These are phyloP conservation scores for Teratosphaeria zuluensis DNA, from an alignment of 2,329 filamentous ascomycete species.

Conservation along the genomic window DNA sequence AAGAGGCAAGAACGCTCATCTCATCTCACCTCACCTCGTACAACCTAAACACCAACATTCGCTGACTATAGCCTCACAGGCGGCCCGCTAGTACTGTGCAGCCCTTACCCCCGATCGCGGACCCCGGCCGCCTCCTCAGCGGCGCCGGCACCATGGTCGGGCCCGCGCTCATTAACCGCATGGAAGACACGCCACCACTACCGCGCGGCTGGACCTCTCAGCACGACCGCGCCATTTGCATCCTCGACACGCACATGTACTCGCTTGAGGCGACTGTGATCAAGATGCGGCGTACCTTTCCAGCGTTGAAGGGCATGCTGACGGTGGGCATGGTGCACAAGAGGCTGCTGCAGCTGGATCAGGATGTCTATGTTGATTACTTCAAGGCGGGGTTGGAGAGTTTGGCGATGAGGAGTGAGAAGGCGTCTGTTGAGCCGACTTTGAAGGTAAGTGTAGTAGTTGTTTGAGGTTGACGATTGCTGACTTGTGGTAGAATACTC, in stretches of 20 bases:
- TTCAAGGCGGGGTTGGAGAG: constrained; percentile 11
- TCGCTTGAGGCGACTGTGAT: constrained; percentile 18
- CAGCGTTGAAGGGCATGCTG: constrained; percentile 18
- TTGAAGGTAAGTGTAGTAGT: background rate
- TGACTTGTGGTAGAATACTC: background rate
- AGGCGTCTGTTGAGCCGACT: background rate
- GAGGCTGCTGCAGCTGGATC: constrained; percentile 25
- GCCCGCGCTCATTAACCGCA: constrained; percentile 13
- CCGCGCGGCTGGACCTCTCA: constrained; percentile 19
- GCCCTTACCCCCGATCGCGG: constrained; percentile 1
- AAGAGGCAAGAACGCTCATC: background rate
- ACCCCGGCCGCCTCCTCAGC: constrained; percentile 6
- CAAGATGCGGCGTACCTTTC: constrained; percentile 22
- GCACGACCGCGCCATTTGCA: constrained; percentile 28
- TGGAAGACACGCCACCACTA: constrained; percentile 19
- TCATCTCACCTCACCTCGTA: background rate
- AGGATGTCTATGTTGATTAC: constrained; percentile 24
- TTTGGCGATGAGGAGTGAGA: background rate
- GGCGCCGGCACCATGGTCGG: constrained; percentile 4
- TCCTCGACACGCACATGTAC: constrained; percentile 24
- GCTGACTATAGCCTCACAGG: background rate
- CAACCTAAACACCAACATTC: background rate
- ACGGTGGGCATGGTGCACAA: constrained; percentile 26
- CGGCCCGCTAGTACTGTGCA: background rate
- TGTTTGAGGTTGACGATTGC: background rate